Evolutionary conservation across 2,329 filamentous ascomycete species (phyloP).

Genomic region (Colletotrichum sp.): DNA sequence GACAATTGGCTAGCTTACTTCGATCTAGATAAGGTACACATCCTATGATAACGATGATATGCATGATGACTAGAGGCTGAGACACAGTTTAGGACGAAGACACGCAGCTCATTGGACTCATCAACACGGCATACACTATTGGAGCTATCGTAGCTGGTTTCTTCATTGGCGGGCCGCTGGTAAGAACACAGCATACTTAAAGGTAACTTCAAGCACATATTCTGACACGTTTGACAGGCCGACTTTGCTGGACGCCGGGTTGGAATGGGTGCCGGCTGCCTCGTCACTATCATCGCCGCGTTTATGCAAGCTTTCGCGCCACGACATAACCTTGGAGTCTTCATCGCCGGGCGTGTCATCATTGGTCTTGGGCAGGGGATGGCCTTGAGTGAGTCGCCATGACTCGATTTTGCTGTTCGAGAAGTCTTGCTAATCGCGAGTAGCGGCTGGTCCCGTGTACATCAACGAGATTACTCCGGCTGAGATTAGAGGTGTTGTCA

Average conservation of each 20-base stretch:
- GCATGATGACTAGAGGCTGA: not conserved
- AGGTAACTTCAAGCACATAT: not conserved
- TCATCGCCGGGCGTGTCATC: constrained; percentile 67
- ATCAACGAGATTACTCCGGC: constrained; percentile 71
- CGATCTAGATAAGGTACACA: constrained; percentile 43
- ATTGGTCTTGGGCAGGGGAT: constrained; percentile 71
- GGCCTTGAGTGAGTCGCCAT: constrained; percentile 55
- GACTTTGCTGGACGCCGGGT: constrained; percentile 63
- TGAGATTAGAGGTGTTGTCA: constrained; percentile 69
- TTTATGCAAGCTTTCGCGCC: constrained; percentile 70
- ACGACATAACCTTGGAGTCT: constrained; percentile 60
- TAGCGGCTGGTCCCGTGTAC: constrained; percentile 72
- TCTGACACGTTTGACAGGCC: constrained; percentile 33
- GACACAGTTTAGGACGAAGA: constrained; percentile 33
- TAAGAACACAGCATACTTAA: constrained; percentile 21
- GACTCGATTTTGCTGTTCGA: constrained; percentile 9
- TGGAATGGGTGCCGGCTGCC: constrained; percentile 65
- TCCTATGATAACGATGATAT: fast-evolving
- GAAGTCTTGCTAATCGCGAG: not conserved
- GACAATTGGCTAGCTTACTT: constrained; percentile 71
- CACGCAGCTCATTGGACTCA: constrained; percentile 48
- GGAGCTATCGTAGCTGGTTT: constrained; percentile 75
- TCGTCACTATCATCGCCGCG: constrained; percentile 66
- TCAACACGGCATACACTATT: constrained; percentile 75
- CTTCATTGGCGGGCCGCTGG: constrained; percentile 69